phyloP scores from a whole-genome alignment of 2,329 filamentous ascomycete genomes.

The Botrytis aclada region DNA sequence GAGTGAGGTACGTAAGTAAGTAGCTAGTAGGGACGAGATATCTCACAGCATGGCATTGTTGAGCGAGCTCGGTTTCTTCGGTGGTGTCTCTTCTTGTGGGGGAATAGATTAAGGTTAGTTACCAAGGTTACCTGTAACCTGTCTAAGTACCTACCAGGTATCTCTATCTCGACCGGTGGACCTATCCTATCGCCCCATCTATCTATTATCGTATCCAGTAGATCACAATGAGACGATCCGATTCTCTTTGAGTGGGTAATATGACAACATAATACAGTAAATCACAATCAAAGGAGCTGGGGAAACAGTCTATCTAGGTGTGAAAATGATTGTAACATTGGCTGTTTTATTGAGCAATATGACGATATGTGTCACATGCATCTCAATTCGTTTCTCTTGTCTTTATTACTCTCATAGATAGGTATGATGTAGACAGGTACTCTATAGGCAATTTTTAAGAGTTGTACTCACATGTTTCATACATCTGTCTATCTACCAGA shows the following conservation, averaged over 20 bases:
- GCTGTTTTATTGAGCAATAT: background rate
- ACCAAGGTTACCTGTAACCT: background rate
- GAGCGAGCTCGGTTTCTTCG: background rate
- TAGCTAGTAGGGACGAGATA: background rate
- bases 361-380: background rate
- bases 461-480: background rate
- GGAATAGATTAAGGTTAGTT: background rate
- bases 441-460: background rate
- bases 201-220: background rate
- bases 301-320: background rate
- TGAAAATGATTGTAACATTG: background rate
- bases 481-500: background rate
- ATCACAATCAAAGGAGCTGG: background rate
- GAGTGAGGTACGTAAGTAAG: background rate
- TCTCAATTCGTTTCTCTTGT: background rate
- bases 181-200: background rate
- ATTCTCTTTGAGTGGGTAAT: background rate
- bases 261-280: background rate
- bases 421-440: background rate
- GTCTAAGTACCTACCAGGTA: background rate
- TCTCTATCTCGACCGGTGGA: background rate
- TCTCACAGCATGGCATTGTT: background rate
- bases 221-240: background rate
- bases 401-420: background rate
- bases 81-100: background rate